phyloP scores from a whole-genome alignment of 305 asterid species.

The Caryopteris hybrid region DNA sequence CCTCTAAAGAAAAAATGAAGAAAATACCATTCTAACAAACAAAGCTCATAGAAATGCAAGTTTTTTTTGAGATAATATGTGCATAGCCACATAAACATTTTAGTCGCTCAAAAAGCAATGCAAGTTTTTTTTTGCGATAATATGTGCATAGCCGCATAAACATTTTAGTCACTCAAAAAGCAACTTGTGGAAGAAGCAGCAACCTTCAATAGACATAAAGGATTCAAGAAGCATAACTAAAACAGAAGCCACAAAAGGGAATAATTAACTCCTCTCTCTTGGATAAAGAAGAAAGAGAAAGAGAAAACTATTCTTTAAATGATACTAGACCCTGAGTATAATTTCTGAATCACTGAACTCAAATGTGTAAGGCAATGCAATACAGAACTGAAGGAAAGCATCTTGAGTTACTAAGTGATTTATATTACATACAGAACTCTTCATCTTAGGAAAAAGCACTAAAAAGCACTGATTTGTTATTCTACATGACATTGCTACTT shows the following conservation, averaged over 20 bases:
- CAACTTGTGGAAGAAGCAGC: not conserved
- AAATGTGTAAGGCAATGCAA: not conserved
- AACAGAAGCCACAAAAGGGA: conserved; percentile 2
- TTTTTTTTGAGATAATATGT: not conserved
- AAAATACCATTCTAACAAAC: not conserved
- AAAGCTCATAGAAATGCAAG: not conserved
- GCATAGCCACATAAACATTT: not conserved
- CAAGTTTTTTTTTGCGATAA: too few relatives aligned
- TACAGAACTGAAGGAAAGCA: not conserved
- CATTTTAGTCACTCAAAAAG: too few relatives aligned
- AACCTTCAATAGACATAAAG: not conserved
- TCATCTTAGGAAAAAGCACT: not conserved
- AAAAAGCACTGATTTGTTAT: conserved; percentile 1
- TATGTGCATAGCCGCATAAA: too few relatives aligned
- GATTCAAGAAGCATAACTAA: not conserved
- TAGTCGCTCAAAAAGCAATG: not conserved
- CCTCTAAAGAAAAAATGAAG: not conserved
- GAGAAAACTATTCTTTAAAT: not conserved
- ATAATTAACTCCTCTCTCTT: not conserved
- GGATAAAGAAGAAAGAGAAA: not conserved
- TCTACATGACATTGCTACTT: not conserved
- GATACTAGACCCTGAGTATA: too few relatives aligned
- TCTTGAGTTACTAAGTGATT: not conserved
- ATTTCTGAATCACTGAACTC: not conserved
- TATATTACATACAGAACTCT: not conserved